These are phyloP conservation scores for Spergularia azorica DNA, from an alignment of 179 eudicot species.

Conservation along the genomic window DNA sequence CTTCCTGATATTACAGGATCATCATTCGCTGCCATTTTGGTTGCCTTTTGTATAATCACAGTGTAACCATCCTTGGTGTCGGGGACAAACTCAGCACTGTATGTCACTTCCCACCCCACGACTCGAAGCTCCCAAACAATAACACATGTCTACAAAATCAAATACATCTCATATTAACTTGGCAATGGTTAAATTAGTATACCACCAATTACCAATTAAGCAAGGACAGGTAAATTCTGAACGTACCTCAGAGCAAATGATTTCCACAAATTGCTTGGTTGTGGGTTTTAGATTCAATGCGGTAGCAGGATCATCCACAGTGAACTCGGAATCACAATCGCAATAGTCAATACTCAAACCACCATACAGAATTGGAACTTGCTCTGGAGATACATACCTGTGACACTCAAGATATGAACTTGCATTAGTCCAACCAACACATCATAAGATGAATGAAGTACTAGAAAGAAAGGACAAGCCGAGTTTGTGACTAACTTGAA, in stretches of 20 bases:
- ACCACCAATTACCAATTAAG: background rate
- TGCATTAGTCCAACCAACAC: background rate
- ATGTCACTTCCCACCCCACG: conserved; percentile 44
- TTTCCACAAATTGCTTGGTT: conserved; percentile 58
- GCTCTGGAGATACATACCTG: conserved; percentile 57
- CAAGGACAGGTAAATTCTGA: background rate
- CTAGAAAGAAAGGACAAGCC: background rate
- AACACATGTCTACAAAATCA: conserved; percentile 26
- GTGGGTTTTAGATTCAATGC: conserved; percentile 46
- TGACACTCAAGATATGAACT: background rate
- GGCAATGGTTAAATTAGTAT: background rate
- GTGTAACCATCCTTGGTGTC: conserved; percentile 35
- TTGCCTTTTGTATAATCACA: conserved; percentile 34
- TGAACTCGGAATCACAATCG: conserved; percentile 39
- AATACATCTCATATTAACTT: background rate
- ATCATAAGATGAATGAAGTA: background rate
- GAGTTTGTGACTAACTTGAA: conserved; percentile 49
- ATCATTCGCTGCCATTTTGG: conserved; percentile 29
- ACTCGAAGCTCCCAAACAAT: conserved; percentile 35
- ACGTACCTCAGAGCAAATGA: conserved; percentile 63
- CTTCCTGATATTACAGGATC: conserved; percentile 38
- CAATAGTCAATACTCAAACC: conserved; percentile 50
- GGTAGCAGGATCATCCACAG: conserved; percentile 34
- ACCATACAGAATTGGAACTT: conserved; percentile 60
- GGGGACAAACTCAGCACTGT: conserved; percentile 40